Conservation (phyloP, 768 basidiomycete species). For the Lactarius deliciosus region DNA sequence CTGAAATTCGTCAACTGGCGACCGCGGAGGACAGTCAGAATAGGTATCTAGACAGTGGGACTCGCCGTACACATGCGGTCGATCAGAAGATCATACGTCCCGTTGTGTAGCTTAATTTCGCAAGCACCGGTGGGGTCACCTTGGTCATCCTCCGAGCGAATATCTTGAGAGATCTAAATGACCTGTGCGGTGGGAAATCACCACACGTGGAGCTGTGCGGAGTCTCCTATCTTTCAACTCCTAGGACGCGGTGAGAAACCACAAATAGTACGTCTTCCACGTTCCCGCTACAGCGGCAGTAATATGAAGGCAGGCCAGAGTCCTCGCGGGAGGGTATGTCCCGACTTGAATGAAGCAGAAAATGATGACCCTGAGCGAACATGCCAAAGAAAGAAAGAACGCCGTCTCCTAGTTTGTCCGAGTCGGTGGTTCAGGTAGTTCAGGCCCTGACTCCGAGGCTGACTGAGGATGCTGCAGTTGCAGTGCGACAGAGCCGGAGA, state of each 20-base stretch:
- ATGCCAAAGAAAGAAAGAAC: not conserved
- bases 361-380: not conserved
- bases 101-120: not conserved
- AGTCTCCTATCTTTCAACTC: slow-evolving; percentile 19
- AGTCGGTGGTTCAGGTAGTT: not conserved
- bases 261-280: slow-evolving; percentile 1
- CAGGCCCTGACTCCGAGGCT: not conserved
- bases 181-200: not conserved
- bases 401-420: not conserved
- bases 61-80: slow-evolving; percentile 10
- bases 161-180: not conserved
- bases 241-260: slow-evolving; percentile 12
- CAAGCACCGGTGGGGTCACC: slow-evolving; percentile 1
- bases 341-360: not conserved
- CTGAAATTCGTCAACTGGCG: not conserved
- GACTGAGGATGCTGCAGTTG: not conserved
- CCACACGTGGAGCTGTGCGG: slow-evolving; percentile 15
- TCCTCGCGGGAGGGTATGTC: not conserved
- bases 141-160: slow-evolving; percentile 1
- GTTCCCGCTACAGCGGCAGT: slow-evolving; percentile 1
- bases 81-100: slow-evolving; percentile 13
- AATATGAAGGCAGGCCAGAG: slow-evolving; percentile 9
- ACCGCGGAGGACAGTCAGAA: not conserved
- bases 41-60: slow-evolving; percentile 3
- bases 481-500: not conserved